Base-by-base conservation (phyloP, 2,329 filamentous ascomycete species). In the Escovopsis sp. region DNA sequence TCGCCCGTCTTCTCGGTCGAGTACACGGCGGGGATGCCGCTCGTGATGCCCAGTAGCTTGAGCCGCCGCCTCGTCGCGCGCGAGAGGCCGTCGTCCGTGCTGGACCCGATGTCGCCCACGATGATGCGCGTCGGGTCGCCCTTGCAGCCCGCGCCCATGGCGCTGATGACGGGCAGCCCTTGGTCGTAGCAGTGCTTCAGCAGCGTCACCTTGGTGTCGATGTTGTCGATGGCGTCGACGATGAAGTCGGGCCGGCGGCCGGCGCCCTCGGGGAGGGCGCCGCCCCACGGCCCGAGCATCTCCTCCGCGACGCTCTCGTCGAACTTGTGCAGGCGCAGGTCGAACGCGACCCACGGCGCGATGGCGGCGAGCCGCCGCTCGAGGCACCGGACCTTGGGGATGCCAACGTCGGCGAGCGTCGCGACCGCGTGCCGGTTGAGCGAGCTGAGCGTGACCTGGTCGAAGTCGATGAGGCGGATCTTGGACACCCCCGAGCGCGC, bases 161-260 rank as follows among this genome's bases (percentile, higher is more conserved):
- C 85, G 12, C 86, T 91, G 48, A 98, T 88, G 26, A 98, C 86
- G 1, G 78, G 81, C 26, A 96, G 67, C 2, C 72, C 69, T 56
- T 86, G 73, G 47, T 79, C 74, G 57, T 88, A 72, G 63, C 91
- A 98, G 64, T 93, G 94, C 54, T 86, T 80, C 35, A 98, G 69
- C 43, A 98, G 67, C 15, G 81, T 82, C 3, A 98, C 89, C 65
- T 98, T 98, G 42, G 86, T 94, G 41, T 94, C 85, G 48, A 98
- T 96, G 57, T 98, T 96, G 62, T 98, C 91, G 51, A 98, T 98
- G 19, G 89, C 93, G 62, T 98, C 91, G 33, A 98, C 77, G n/a
- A 98, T 78, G 55, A 81, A 98, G 53, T 89, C 82, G 1, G 88
- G 87, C 53, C 71, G 71, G 56, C 72, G 74, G 12, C 68, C 77